Evolutionary conservation across 108 stramenopile genomes (phyloP).

Genomic region (Fragilaria radians): DNA sequence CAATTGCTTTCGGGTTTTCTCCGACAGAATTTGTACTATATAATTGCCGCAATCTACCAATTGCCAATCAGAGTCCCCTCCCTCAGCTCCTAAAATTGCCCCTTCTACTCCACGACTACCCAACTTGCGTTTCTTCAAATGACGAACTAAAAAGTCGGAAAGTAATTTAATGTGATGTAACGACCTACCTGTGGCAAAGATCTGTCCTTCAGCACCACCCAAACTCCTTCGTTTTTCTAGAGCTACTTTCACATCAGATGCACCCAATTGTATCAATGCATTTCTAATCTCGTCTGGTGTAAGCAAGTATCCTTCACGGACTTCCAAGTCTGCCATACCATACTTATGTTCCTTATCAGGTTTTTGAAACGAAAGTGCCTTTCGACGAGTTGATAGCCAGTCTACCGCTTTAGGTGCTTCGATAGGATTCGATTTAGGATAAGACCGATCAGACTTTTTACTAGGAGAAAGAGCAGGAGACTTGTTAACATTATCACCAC

Average conservation of each 20-base stretch:
- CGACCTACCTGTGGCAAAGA: slow-evolving; percentile 40
- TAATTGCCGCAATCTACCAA: slow-evolving; percentile 79
- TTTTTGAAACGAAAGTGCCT: slow-evolving; percentile 22
- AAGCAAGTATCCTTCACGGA: slow-evolving; percentile 46
- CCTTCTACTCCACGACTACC: slow-evolving; percentile 58
- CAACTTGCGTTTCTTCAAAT: slow-evolving; percentile 60
- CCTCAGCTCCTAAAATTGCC: slow-evolving; percentile 48
- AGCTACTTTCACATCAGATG: slow-evolving; percentile 36
- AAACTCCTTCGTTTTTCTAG: slow-evolving; percentile 21
- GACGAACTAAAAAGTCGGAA: slow-evolving; percentile 53
- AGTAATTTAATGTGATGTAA: slow-evolving; percentile 43
- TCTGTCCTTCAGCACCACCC: slow-evolving; percentile 34
- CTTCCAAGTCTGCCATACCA: slow-evolving; percentile 34
- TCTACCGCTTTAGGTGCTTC: slow-evolving; percentile 21
- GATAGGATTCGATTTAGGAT: neutral
- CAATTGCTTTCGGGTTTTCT: slow-evolving; percentile 35
- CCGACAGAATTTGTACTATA: slow-evolving; percentile 66
- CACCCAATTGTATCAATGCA: slow-evolving; percentile 48
- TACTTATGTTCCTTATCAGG: slow-evolving; percentile 28
- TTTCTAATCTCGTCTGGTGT: slow-evolving; percentile 51
- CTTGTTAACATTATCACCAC: slow-evolving; percentile 5
- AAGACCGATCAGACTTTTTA: neutral
- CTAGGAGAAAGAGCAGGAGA: neutral
- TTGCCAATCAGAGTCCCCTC: slow-evolving; percentile 55
- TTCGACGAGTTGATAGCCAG: slow-evolving; percentile 66